A percentile compares a stretch with the other conserved stretches of the same genome.
Conservation (phyloP, 2,329 filamentous ascomycete species). For the Diplocarpon mali region DNA sequence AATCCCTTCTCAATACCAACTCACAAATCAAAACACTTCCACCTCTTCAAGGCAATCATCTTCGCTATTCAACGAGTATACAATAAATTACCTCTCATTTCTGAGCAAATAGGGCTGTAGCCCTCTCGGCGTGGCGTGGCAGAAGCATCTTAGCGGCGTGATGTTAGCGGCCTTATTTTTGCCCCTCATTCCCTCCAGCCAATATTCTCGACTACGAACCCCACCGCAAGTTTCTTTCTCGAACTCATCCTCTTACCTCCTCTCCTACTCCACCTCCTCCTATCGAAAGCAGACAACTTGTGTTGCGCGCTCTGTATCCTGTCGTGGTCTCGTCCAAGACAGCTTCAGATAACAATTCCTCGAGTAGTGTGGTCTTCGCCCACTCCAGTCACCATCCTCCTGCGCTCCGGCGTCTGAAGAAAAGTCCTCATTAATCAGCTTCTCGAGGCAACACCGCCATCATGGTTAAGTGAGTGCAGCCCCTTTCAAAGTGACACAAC, state of each 20-base stretch:
- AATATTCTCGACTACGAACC: background rate
- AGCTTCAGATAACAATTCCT: slow-evolving; percentile 20
- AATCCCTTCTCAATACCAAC: too few species aligned
- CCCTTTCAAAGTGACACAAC: background rate
- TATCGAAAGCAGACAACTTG: slow-evolving; percentile 21
- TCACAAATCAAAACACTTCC: too few species aligned
- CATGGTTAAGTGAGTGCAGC: slow-evolving; percentile 93
- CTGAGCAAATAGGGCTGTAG: too few species aligned
- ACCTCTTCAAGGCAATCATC: too few species aligned
- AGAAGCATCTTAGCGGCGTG: background rate
- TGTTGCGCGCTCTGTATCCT: slow-evolving; percentile 20
- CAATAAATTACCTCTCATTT: too few species aligned
- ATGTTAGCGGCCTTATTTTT: background rate
- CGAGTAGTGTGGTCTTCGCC: slow-evolving; percentile 16
- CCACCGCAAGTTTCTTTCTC: slow-evolving; percentile 5
- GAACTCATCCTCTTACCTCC: slow-evolving; percentile 6
- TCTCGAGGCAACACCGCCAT: slow-evolving; percentile 64
- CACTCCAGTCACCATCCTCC: slow-evolving; percentile 17
- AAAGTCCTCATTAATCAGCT: slow-evolving; percentile 26
- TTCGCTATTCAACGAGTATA: too few species aligned
- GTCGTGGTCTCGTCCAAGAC: slow-evolving; percentile 21
- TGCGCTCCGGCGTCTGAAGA: slow-evolving; percentile 19
- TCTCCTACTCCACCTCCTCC: slow-evolving; percentile 14
- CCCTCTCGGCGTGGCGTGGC: too few species aligned
- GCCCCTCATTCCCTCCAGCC: slow-evolving; percentile 6